These are phyloP conservation scores for Capsicum pubescens DNA, from an alignment of 257 asterid species.

Conservation along the genomic window DNA sequence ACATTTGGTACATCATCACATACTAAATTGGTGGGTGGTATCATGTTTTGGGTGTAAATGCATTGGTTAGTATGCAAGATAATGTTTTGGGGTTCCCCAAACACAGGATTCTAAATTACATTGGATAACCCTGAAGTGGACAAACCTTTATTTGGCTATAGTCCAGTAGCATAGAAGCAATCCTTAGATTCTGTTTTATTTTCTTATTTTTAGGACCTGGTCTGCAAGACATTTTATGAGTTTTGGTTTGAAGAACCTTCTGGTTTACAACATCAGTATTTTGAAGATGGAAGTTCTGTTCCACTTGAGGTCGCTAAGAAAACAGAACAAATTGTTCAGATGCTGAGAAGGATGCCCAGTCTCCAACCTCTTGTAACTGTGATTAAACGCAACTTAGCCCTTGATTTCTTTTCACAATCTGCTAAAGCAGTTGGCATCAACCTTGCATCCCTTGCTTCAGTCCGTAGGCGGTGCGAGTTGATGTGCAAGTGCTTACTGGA, in stretches of 20 bases:
- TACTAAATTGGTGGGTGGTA: neutral
- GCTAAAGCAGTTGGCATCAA: slow-evolving; percentile 96
- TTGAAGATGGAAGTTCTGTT: slow-evolving; percentile 89
- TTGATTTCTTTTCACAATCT: slow-evolving; percentile 96
- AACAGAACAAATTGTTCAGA: slow-evolving; percentile 94
- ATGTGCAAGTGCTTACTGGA: slow-evolving; percentile 98
- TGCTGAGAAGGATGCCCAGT: slow-evolving; percentile 78
- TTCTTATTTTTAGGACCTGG: slow-evolving; percentile 70
- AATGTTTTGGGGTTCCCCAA: neutral
- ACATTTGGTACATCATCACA: neutral
- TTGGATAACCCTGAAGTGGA: slow-evolving; percentile 2
- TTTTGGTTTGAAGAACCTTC: slow-evolving; percentile 99
- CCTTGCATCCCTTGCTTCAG: slow-evolving; percentile 90
- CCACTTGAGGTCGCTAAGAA: slow-evolving; percentile 89
- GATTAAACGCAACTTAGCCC: slow-evolving; percentile 80
- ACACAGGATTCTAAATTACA: neutral
- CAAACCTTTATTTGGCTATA: slow-evolving; percentile 13
- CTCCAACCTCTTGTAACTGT: slow-evolving; percentile 81
- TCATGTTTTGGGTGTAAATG: neutral
- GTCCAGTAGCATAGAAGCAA: slow-evolving; percentile 17
- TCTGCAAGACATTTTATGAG: slow-evolving; percentile 98
- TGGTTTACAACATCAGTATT: slow-evolving; percentile 58
- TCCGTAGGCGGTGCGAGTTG: slow-evolving; percentile 93
- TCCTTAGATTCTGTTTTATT: slow-evolving; percentile 32
- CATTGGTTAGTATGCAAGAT: neutral